Base-by-base conservation (phyloP, 2,329 filamentous ascomycete species). In the Myriangium duriaei region DNA sequence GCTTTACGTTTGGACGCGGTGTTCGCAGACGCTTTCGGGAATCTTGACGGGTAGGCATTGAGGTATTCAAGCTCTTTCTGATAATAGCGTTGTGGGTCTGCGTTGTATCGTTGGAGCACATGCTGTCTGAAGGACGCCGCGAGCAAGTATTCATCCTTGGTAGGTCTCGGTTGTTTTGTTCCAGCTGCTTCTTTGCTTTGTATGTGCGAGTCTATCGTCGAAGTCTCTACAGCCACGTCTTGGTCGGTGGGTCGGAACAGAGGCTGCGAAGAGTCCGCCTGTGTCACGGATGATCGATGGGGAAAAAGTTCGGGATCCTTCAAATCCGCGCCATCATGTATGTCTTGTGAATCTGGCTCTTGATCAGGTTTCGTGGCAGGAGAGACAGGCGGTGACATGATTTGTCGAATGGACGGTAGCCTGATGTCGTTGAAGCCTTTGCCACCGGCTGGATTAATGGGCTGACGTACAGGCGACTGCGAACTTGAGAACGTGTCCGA, bases 91-190 rank as follows among this genome's bases (percentile, higher is more conserved):
- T 14, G 15, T 6, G 42, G 42, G 18, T 41, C 29, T 9, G 21
- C 26, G 30, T 43, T 43, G 38, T 37, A 41, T 14, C 33, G 28
- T 17, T 40, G 18, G 4, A 34, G 33, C 11, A 43, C 42, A 6
- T 14, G 26, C 9, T 32, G 35, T 9, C 40, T 17, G 21, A 38
- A 28, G 9, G 37, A 30, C 10, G 30, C 34, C 12, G 34, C 21
- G 14, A 40, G 32, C 11, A 36, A 11, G 11, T 43, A 43, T n/a
- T 43, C 38, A 7, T 41, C 33, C 11, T 21, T 17, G n/a, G 42
- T 41, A 11, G 42, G 42, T 32, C 26, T 24, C 31, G 35, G 35
- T 24, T 28, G 24, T n/a, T 19, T 37, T 9, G 14, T 18, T 11
- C 35, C 35, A 13, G 21, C 14, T 11, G 35, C 35, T n/a, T 37